Evolutionary conservation across 768 basidiomycete species (phyloP).

Genomic region (Pulveroboletus sp.): DNA sequence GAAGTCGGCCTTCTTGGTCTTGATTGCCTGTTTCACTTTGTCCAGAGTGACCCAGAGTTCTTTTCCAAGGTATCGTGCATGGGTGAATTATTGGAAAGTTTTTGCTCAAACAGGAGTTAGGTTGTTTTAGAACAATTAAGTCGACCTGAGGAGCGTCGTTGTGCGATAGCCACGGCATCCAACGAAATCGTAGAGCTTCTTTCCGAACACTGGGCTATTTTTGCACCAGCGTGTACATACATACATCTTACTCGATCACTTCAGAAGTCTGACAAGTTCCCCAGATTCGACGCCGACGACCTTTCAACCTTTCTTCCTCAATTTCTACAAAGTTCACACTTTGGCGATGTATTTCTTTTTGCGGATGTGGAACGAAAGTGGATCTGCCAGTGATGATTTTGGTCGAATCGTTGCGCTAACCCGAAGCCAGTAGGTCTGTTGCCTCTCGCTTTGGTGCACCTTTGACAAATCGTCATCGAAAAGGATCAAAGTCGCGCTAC

Average conservation of each 20-base stretch:
- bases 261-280: constrained; percentile 6
- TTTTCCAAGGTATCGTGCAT: constrained; percentile 60
- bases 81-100: not conserved
- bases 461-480: constrained; percentile 5
- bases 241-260: not conserved
- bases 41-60: constrained; percentile 61
- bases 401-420: constrained; percentile 72
- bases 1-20: constrained; percentile 78
- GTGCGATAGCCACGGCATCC: constrained; percentile 79
- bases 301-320: constrained; percentile 85
- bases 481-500: constrained; percentile 75
- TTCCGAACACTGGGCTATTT: constrained; percentile 81
- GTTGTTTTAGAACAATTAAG: constrained; percentile 77
- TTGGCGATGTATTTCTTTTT: constrained; percentile 84
- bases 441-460: not conserved
- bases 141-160: constrained; percentile 67
- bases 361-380: constrained; percentile 90
- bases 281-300: constrained; percentile 71
- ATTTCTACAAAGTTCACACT: constrained; percentile 75
- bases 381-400: constrained; percentile 73
- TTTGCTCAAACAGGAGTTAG: constrained; percentile 35
- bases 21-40: constrained; percentile 77
- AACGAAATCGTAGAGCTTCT: constrained; percentile 83
- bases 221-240: constrained; percentile 75
- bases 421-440: constrained; percentile 71